Conservation (phyloP, 1,139 yeast species). For the Saccharomyces pastorianus region DNA sequence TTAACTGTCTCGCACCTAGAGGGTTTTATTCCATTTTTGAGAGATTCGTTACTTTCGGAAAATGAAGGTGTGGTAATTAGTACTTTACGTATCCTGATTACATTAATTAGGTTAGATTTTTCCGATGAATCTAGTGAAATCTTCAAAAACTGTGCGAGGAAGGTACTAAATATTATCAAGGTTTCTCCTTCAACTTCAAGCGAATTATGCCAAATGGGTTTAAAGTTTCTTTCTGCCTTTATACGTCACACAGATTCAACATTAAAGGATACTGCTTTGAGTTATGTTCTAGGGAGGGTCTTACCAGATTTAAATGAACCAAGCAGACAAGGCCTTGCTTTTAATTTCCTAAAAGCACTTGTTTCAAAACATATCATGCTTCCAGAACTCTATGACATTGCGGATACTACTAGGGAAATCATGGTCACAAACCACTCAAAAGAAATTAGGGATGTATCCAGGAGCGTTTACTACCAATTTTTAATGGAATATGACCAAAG, state of each 20-base stretch:
- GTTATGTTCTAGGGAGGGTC: constrained; percentile 66
- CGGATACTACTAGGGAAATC: constrained; percentile 72
- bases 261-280: constrained; percentile 64
- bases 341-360: constrained; percentile 70
- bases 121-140: constrained; percentile 45
- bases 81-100: constrained; percentile 54
- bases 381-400: constrained; percentile 84
- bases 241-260: constrained; percentile 62
- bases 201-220: constrained; percentile 75
- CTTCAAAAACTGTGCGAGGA: constrained; percentile 53
- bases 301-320: constrained; percentile 91
- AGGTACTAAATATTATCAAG: constrained; percentile 58
- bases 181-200: constrained; percentile 72
- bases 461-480: constrained; percentile 78
- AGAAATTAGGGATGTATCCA: constrained; percentile 77
- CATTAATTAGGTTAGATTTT: constrained; percentile 56
- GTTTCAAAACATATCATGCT: constrained; percentile 64
- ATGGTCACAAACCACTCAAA: constrained; percentile 87
- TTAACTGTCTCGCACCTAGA: constrained; percentile 52
- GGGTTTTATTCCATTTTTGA: constrained; percentile 71
- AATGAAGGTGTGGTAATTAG: constrained; percentile 71
- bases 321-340: constrained; percentile 78
- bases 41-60: constrained; percentile 49
- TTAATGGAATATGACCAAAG: constrained; percentile 95
- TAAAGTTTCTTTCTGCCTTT: constrained; percentile 66